Base-by-base conservation (phyloP, 345 rosid species). In the Trapa incisa region DNA sequence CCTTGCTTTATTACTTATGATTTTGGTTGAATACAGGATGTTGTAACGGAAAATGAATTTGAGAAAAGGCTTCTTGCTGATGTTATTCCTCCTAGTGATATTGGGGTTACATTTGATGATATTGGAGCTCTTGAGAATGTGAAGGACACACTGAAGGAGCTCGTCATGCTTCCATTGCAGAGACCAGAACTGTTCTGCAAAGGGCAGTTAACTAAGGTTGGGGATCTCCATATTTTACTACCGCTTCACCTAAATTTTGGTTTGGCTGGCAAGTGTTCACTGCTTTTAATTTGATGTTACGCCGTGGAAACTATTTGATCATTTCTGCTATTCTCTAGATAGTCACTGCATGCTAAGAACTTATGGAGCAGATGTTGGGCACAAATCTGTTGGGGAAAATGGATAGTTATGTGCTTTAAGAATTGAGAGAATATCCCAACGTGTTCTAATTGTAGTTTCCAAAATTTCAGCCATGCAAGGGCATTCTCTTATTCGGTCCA, bases 81-180 rank as follows among this genome's bases (percentile, higher is more conserved):
- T 72, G 94, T 91, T 73, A 85, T 91, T 73, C 95, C 91, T 9
- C 92, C 95, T 6, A 86, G 74, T 76, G 96, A 87, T 69, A 89
- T 89, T 72, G 96, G 92, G 67, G 96, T 89, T 72, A 84, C 89
- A 66, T 89, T 92, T 81, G 89, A 92, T 69, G 98, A 92, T 72
- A 87, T 92, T 43, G 96, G 96, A 70, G 98, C 95, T 45, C 92
- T 92, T 74, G 92, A 89, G 73, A 85, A 86, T 73, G 96, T 92
- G 67, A 92, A 89, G 82, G 91, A 92, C 78, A 83, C 96, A 50
- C 77, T 92, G 73, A 89, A 87, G 76, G 96, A 92, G 80, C 82
- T 92, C 78, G 91, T 92, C 74, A 87, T 89, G 90, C 95, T 92
- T 74, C 98, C 98, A 68, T 70, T 92, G 64, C 88, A 86, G 74